A percentile compares a stretch with the other conserved stretches of the same genome.
Conservation (phyloP, 75 land plant species). For the Cryptomeria japonica region DNA sequence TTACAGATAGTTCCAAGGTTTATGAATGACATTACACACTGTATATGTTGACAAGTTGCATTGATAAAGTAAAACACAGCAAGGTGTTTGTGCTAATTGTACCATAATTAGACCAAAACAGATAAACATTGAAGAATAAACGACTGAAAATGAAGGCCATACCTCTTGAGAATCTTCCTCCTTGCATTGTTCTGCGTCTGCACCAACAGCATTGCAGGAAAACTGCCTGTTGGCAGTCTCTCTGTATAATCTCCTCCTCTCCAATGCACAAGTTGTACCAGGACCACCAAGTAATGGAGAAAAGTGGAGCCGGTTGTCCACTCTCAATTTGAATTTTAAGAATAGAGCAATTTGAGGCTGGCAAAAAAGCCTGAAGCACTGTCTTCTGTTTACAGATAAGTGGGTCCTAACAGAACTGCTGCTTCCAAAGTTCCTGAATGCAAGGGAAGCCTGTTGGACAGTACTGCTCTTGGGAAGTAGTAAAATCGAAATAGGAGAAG, state of each 20-base stretch:
- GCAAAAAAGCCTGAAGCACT: not conserved
- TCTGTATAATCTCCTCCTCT: not conserved
- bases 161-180: conserved; percentile 10
- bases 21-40: not conserved
- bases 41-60: not conserved
- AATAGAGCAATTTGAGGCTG: not conserved
- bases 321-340: not conserved
- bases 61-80: not conserved
- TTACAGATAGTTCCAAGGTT: not conserved
- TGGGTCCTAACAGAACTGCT: not conserved
- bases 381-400: not conserved
- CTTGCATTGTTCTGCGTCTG: not conserved
- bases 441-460: not conserved
- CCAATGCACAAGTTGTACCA: not conserved
- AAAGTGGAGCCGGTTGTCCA: not conserved
- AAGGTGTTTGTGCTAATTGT: not conserved
- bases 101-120: not conserved
- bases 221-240: not conserved
- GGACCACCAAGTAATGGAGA: not conserved
- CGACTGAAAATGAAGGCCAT: not conserved
- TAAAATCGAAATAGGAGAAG: not conserved
- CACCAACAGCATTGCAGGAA: not conserved
- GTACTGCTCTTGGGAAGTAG: not conserved
- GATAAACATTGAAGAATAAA: not conserved
- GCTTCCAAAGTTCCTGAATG: not conserved